Percentiles rank a stretch among this genome's conserved stretches.
Conservation (phyloP, 129 eudicot genomes). For the Rutidosis leptorrhynchoides region DNA sequence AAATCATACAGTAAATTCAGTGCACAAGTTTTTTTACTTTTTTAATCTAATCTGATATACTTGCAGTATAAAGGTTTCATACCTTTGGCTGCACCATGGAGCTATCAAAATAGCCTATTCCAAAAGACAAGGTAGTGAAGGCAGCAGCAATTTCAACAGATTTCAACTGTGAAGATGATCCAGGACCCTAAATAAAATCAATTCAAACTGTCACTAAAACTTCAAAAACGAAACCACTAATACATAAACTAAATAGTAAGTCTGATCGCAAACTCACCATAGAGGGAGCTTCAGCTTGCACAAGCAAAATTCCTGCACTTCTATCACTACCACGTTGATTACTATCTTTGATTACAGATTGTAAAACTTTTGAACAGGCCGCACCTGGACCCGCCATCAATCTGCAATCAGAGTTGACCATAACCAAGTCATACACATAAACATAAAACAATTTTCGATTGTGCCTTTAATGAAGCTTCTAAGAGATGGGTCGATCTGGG, state of each 20-base stretch:
- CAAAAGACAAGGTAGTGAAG: constrained; percentile 77
- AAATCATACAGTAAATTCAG: too few species aligned
- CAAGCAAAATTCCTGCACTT: constrained; percentile 84
- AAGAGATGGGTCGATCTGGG: neutral
- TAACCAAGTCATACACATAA: neutral
- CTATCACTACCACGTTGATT: constrained; percentile 38
- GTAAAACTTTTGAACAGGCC: constrained; percentile 62
- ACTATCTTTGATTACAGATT: constrained; percentile 38
- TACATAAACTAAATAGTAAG: neutral
- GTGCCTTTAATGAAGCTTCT: neutral
- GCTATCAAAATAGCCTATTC: constrained; percentile 86
- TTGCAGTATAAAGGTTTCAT: constrained; percentile 9
- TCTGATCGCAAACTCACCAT: constrained; percentile 34
- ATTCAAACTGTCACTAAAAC: constrained; percentile 8
- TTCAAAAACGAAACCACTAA: neutral
- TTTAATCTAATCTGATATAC: neutral
- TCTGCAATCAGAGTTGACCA: constrained; percentile 40
- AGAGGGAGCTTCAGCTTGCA: constrained; percentile 68
- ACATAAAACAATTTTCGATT: too few species aligned
- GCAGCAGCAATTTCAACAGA: constrained; percentile 88
- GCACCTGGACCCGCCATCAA: constrained; percentile 76
- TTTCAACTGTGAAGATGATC: constrained; percentile 45
- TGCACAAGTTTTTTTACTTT: neutral
- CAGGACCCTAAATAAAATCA: constrained; percentile 38
- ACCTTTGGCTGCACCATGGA: constrained; percentile 91